Conservation (phyloP, 495 filamentous ascomycete genomes). For the Schizothecium vesticola region DNA sequence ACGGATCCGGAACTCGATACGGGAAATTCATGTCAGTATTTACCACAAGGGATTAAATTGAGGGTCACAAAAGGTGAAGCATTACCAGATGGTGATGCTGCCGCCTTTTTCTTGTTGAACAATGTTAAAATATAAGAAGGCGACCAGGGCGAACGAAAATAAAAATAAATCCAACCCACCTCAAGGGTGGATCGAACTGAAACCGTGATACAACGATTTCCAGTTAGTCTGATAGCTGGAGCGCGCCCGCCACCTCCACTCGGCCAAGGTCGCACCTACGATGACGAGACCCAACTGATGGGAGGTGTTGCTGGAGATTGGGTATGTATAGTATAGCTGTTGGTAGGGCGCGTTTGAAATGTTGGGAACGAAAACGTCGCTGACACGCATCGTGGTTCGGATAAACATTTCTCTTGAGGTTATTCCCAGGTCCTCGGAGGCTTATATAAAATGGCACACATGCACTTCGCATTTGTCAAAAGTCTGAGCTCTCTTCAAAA, state of each 20-base stretch:
- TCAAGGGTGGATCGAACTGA: not conserved
- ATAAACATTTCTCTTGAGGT: too few species aligned
- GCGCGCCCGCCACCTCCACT: not conserved
- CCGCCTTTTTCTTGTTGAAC: too few species aligned
- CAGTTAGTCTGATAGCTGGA: not conserved
- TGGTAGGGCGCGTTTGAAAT: not conserved
- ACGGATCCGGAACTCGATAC: conserved; percentile 97
- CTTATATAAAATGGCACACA: not conserved
- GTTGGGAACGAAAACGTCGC: not conserved
- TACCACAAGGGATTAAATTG: not conserved
- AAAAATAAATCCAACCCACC: too few species aligned
- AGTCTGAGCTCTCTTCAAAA: not conserved
- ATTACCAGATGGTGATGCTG: too few species aligned
- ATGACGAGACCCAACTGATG: not conserved
- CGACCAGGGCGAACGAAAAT: too few species aligned
- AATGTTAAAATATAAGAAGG: too few species aligned
- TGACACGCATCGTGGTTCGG: not conserved
- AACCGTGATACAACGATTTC: not conserved
- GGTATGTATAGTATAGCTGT: not conserved
- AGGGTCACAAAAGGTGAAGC: too few species aligned
- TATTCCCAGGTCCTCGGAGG: not conserved
- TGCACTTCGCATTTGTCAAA: not conserved
- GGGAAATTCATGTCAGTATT: conserved; percentile 9
- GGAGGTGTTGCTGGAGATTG: not conserved
- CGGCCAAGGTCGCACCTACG: not conserved